Percentiles rank a stretch among this genome's conserved stretches.
Conservation (phyloP, 345 rosid genomes). For the Ailanthus altissimus region DNA sequence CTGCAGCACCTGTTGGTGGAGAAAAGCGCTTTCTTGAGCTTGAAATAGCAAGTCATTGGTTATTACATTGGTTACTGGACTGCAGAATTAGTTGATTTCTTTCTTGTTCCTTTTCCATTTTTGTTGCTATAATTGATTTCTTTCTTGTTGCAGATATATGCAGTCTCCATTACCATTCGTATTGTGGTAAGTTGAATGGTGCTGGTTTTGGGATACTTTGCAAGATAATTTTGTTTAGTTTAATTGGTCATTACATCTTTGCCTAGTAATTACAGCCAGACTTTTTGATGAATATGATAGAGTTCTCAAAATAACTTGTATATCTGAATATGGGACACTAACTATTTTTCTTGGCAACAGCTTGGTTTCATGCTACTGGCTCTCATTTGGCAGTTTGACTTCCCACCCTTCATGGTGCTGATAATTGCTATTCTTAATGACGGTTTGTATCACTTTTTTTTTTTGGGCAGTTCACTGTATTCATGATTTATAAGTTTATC, state of each 20-base stretch:
- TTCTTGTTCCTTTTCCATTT: slow-evolving; percentile 12
- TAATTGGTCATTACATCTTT: not conserved
- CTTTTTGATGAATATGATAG: not conserved
- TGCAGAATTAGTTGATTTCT: slow-evolving; percentile 8
- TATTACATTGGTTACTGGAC: not conserved
- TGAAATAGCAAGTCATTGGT: not conserved
- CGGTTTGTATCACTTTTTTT: slow-evolving; percentile 33
- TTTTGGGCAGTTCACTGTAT: not conserved
- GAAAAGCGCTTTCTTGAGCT: not conserved
- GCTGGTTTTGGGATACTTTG: not conserved
- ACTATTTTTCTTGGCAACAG: slow-evolving; percentile 32
- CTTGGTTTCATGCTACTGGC: slow-evolving; percentile 69
- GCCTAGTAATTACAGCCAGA: not conserved
- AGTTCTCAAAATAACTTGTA: slow-evolving; percentile 9
- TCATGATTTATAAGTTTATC: not conserved
- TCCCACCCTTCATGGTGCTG: slow-evolving; percentile 72
- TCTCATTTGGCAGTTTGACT: slow-evolving; percentile 67
- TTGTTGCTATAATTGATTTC: not conserved
- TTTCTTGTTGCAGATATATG: slow-evolving; percentile 65
- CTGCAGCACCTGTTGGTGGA: not conserved
- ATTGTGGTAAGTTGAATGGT: slow-evolving; percentile 57
- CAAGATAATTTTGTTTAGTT: not conserved
- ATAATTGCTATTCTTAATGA: slow-evolving; percentile 62
- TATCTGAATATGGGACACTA: not conserved
- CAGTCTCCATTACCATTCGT: slow-evolving; percentile 85